Evolutionary conservation across 768 basidiomycete species (phyloP).

Genomic region (Calocybe cyanea): DNA sequence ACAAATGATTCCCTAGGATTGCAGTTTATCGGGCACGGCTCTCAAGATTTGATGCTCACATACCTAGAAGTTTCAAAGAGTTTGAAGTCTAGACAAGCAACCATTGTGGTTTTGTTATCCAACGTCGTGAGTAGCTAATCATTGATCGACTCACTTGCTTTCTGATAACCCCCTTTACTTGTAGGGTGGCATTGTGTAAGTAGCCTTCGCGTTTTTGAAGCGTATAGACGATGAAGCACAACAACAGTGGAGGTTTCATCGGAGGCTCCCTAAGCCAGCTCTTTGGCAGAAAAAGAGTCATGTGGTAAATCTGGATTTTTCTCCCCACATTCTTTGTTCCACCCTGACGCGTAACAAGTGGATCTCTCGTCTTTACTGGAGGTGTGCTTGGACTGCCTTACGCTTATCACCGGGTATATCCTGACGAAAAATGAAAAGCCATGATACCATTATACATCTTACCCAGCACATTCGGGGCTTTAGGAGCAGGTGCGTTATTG

Average conservation of each 20-base stretch:
- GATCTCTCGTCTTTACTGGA: background rate
- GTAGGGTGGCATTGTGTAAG: background rate
- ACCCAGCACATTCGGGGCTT: constrained; percentile 58
- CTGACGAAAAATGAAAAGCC: too few relatives aligned
- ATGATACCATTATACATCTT: constrained; percentile 82
- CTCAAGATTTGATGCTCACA: constrained; percentile 56
- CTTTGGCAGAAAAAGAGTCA: constrained; percentile 12
- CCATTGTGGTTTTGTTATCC: constrained; percentile 66
- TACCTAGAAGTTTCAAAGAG: constrained; percentile 51
- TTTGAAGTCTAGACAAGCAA: constrained; percentile 42
- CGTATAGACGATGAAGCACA: too few relatives aligned
- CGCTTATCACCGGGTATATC: too few relatives aligned
- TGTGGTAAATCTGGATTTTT: constrained; percentile 6
- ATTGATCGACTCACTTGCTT: background rate
- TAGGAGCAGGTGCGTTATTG: constrained; percentile 82
- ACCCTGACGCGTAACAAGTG: background rate
- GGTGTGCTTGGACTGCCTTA: too few relatives aligned
- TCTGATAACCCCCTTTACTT: background rate
- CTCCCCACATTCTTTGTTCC: background rate
- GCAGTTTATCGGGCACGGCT: constrained; percentile 53
- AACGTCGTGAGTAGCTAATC: constrained; percentile 11
- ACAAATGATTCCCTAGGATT: constrained; percentile 29
- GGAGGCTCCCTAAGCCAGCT: constrained; percentile 14
- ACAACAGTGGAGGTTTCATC: constrained; percentile 11
- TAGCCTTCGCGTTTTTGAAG: constrained; percentile 1